Base-by-base conservation (phyloP, 2,329 filamentous ascomycete species). In the Monilinia aucupariae region DNA sequence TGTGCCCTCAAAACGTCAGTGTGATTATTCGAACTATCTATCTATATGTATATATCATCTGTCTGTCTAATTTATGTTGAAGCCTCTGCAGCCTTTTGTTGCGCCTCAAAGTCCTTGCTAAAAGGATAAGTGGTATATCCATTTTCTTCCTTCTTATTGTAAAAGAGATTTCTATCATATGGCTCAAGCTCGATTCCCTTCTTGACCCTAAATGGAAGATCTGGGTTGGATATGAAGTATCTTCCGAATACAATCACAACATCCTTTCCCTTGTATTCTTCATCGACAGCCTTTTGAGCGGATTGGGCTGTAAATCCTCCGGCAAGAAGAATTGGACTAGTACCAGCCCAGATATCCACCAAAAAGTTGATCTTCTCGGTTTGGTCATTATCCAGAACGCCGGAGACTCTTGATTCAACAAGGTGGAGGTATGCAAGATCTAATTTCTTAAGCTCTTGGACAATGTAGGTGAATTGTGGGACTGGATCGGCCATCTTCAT, bases 401-500 rank as follows among this genome's bases (percentile, higher is more conserved):
- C 72, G 4, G 52, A 20, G 9, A 72, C 66, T 32, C 71, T 54
- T 0, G 84, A 79, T 0, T 83, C 79, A 69, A 89, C 85, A 9
- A 89, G 75, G 71, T 88, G 85, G 2, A 88, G 71, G 69, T 85
- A 89, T 0, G 85, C 80, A 17, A 90, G 75, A 1, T 80, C 77
- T 1, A 86, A 71, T 32, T 76, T 73, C 60, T 78, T 80, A 13
- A 85, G 75, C 49, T 80, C 78, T 39, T 75, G 68, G 49, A 85
- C 77, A 9, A 88, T 71, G 68, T 89, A 77, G 0, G 75, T 76
- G 70, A 89, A 90, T 65, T 90, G 85, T 0, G 85, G 82, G 10
- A 83, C 70, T 0, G 86, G 85, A 51, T 90, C 79, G 0, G 73
- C 67, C 83, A 88, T 87, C 39, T 76, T 75, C 85, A 89, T 86